These are phyloP conservation scores for Serendipita vermifera DNA, from an alignment of 768 basidiomycete species.

Conservation along the genomic window DNA sequence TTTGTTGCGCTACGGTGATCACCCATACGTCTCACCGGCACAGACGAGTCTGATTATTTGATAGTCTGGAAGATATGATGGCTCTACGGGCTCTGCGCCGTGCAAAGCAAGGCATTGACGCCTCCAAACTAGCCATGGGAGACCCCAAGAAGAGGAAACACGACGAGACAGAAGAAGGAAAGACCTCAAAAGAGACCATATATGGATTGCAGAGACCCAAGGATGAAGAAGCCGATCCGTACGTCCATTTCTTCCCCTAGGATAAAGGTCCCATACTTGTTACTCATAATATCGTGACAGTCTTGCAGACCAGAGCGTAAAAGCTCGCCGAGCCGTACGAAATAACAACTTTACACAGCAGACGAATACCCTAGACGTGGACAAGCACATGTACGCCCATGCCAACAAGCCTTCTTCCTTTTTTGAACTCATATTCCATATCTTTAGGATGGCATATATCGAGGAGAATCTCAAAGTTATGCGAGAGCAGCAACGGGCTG, in stretches of 20 bases:
- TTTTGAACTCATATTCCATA: neutral
- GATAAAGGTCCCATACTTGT: neutral
- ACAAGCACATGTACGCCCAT: conserved; percentile 93
- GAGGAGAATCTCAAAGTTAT: conserved; percentile 81
- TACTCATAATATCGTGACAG: conserved; percentile 33
- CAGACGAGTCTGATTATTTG: neutral
- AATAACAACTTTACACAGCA: conserved; percentile 94
- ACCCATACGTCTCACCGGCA: neutral
- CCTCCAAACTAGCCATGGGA: conserved; percentile 70
- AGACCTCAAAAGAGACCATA: conserved; percentile 27
- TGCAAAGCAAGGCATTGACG: conserved; percentile 71
- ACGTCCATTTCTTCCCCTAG: conserved; percentile 8
- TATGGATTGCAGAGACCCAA: conserved; percentile 40
- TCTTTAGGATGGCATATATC: conserved; percentile 87
- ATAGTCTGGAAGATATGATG: conserved; percentile 68
- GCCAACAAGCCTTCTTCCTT: too few species aligned
- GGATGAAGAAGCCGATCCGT: conserved; percentile 33
- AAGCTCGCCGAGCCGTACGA: conserved; percentile 59
- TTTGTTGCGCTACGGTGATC: neutral
- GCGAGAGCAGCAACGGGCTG: conserved; percentile 38
- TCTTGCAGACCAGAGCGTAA: conserved; percentile 49
- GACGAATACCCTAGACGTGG: conserved; percentile 89
- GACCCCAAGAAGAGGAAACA: conserved; percentile 57
- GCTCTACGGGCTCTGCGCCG: conserved; percentile 68
- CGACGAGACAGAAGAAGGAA: conserved; percentile 35